Percentiles rank a stretch among this genome's conserved stretches.
Evolutionary conservation across 306 rosid species (phyloP).

Genomic region (Lagenaria siceraria): DNA sequence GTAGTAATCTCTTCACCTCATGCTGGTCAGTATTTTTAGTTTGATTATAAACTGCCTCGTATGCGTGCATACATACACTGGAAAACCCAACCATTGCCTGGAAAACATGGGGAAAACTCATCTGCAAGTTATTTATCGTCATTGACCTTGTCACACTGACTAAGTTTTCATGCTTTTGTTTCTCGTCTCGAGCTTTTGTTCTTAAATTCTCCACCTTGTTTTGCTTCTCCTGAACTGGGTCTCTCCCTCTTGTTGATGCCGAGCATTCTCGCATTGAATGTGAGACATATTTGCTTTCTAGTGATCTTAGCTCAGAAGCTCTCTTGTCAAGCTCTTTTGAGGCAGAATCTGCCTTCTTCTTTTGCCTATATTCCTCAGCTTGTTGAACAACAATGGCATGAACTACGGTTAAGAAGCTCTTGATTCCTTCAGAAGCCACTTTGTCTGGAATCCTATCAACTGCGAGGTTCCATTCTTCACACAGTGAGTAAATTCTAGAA

Average conservation of each 20-base stretch:
- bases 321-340: conserved; percentile 81
- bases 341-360: conserved; percentile 52
- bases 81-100: conserved; percentile 94
- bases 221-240: conserved; percentile 55
- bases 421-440: conserved; percentile 90
- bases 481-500: conserved; percentile 66
- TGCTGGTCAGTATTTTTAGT: conserved; percentile 41
- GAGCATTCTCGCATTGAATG: conserved; percentile 42
- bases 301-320: conserved; percentile 48
- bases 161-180: conserved; percentile 60
- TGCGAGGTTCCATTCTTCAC: conserved; percentile 83
- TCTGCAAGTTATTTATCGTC: conserved; percentile 88
- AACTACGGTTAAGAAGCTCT: conserved; percentile 66
- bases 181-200: conserved; percentile 77
- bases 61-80: conserved; percentile 72
- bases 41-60: conserved; percentile 71
- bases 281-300: conserved; percentile 66
- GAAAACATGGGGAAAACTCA: conserved; percentile 90
- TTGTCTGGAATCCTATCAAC: conserved; percentile 76
- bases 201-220: conserved; percentile 53
- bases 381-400: conserved; percentile 89
- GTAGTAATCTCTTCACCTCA: conserved; percentile 57
- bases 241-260: conserved; percentile 18
- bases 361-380: conserved; percentile 66
- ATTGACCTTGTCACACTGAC: conserved; percentile 70